These are phyloP conservation scores for Curvularia verruculosa DNA, from an alignment of 2,329 filamentous ascomycete species.

Conservation along the genomic window DNA sequence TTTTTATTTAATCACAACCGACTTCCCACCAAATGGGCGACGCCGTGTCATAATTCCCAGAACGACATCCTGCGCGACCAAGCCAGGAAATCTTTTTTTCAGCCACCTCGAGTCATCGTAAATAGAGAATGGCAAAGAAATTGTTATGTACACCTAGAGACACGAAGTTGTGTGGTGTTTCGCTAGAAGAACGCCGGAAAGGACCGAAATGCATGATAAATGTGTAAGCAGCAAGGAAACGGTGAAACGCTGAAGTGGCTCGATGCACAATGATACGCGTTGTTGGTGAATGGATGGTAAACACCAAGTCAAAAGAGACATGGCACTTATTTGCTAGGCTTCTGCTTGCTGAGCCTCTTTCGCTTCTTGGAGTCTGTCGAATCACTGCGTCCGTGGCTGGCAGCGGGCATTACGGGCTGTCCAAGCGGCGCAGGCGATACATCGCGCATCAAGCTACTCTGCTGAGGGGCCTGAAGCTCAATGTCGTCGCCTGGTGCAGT, in stretches of 20 bases:
- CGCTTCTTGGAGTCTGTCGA: slow-evolving; percentile 46
- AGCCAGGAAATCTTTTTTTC: too few relatives aligned
- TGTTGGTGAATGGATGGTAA: slow-evolving; percentile 12
- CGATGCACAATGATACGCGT: background rate
- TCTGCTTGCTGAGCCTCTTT: slow-evolving; percentile 46
- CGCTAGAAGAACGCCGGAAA: slow-evolving; percentile 8
- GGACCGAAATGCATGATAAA: slow-evolving; percentile 6
- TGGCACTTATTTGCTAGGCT: slow-evolving; percentile 31
- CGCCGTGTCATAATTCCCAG: slow-evolving; percentile 25
- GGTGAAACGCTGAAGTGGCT: slow-evolving; percentile 1
- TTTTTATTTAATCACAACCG: slow-evolving; percentile 2
- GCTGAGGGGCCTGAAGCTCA: slow-evolving; percentile 47
- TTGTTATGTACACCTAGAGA: slow-evolving; percentile 21
- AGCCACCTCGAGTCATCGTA: slow-evolving; percentile 8
- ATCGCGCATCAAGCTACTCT: slow-evolving; percentile 42
- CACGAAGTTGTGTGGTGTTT: slow-evolving; percentile 7
- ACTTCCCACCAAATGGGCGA: slow-evolving; percentile 9
- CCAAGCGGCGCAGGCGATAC: slow-evolving; percentile 42
- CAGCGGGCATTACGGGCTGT: slow-evolving; percentile 10
- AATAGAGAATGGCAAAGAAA: background rate
- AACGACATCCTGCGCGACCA: slow-evolving; percentile 3
- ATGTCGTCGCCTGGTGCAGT: slow-evolving; percentile 43
- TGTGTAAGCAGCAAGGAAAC: slow-evolving; percentile 1
- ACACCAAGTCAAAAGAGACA: slow-evolving; percentile 1
- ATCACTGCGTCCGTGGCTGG: slow-evolving; percentile 38